Percentiles rank a stretch among this genome's conserved stretches.
phyloP scores from a whole-genome alignment of 805 yeast species.

The Metschnikowia similis region DNA sequence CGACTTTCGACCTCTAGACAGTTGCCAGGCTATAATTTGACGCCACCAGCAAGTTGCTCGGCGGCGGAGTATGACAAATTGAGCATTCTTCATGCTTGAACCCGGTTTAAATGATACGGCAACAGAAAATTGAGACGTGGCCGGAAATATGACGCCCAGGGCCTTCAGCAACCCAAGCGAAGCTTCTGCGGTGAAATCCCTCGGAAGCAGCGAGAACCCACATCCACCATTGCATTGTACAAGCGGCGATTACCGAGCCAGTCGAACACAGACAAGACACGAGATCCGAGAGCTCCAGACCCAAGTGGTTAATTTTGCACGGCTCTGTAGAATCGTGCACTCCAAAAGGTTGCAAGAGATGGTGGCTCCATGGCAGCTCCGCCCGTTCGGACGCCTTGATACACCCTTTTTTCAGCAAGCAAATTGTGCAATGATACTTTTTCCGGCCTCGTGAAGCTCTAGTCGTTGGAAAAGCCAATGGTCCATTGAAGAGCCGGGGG shows the following conservation, averaged over 20 bases:
- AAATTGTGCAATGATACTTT: conserved; percentile 25
- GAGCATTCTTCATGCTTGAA: conserved; percentile 18
- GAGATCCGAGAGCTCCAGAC: conserved; percentile 30
- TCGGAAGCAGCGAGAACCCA: too few relatives aligned
- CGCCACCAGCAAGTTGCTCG: conserved; percentile 27
- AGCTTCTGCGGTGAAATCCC: too few relatives aligned
- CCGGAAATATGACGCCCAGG: conserved; percentile 20
- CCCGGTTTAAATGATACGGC: conserved; percentile 38
- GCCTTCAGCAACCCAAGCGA: conserved; percentile 27
- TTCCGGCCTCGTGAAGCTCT: conserved; percentile 77
- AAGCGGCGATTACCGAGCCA: conserved; percentile 27
- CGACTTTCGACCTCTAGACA: too few relatives aligned
- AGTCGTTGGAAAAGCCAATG: too few relatives aligned
- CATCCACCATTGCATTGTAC: conserved; percentile 34
- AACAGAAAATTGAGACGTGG: conserved; percentile 11
- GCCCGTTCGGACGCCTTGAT: conserved; percentile 18
- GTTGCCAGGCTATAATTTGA: too few relatives aligned
- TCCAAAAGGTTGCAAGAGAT: conserved; percentile 29
- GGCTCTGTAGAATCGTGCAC: conserved; percentile 31
- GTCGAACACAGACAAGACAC: conserved; percentile 30
- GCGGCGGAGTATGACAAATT: conserved; percentile 22
- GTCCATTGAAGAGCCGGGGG: too few relatives aligned
- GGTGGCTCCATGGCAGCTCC: conserved; percentile 17
- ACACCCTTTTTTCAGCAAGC: conserved; percentile 25
- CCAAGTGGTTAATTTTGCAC: conserved; percentile 15